Percentiles rank a stretch among this genome's conserved stretches.
phyloP scores from a whole-genome alignment of 2,329 filamentous ascomycete species.

The Fusarium penzigii region DNA sequence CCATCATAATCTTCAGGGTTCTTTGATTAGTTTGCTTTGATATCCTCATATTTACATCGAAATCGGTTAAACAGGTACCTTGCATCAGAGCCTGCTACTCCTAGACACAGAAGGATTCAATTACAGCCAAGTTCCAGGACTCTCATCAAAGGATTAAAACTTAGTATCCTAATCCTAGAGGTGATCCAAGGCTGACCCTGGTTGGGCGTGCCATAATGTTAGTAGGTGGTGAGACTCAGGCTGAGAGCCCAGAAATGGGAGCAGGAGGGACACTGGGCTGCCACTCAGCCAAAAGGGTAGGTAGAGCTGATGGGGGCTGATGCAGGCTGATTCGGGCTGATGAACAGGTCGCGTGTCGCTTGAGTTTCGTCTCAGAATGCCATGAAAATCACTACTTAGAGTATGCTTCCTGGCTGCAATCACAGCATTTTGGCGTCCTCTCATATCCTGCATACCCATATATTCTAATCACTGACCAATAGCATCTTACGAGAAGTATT shows the following conservation, averaged over 20 bases:
- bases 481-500: too few species aligned
- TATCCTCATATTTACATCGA: too few species aligned
- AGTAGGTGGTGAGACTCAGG: neutral
- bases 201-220: conserved; percentile 1
- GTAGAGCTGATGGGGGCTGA: neutral
- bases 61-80: too few species aligned
- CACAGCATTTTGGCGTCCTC: too few species aligned
- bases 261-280: neutral
- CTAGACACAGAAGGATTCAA: conserved; percentile 2
- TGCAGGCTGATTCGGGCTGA: neutral
- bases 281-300: conserved; percentile 1
- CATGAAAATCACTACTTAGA: too few species aligned
- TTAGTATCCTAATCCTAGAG: conserved; percentile 2
- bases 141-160: neutral
- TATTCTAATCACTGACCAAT: too few species aligned
- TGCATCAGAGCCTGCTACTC: conserved; percentile 1
- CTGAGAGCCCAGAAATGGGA: conserved; percentile 3
- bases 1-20: too few species aligned
- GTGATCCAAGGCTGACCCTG: neutral
- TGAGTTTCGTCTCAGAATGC: neutral
- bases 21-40: too few species aligned
- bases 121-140: conserved; percentile 2
- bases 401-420: too few species aligned
- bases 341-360: neutral
- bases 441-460: too few species aligned